Evolutionary conservation across 805 yeast species (phyloP), one percentile per base, ranked within the genome.

Genomic region (Phaffomyces thermotolerans): DNA sequence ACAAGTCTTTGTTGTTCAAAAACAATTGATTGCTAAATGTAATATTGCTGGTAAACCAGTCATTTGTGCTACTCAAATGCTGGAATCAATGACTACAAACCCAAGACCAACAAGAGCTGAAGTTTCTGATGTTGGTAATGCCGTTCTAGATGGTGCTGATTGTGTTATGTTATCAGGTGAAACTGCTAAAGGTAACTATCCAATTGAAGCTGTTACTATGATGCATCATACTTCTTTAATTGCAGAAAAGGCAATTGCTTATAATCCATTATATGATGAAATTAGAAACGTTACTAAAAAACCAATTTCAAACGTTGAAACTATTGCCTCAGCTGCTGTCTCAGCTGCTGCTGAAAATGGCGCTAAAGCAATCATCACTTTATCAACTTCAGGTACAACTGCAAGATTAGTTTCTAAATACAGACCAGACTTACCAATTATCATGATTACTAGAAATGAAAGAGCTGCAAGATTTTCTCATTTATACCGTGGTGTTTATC

Each of bases 101-200:
- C 99, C 99, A 69, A 85, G 99, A 73, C 99, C 99, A 72, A 93
- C 99, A 67, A 86, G 99, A 76, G 99, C 99, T 58, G 99, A 93
- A 76, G 99, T 93, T 50, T 84, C 95, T 45, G 99, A 93, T 70
- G 99, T 93, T 53, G 99, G 99, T 74, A 93, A 93, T 72, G 99
- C 99, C 59, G 86, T 93, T 56, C 79, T 93, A 66, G 99, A 93
- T 65, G 99, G 99, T 73, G 97, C 98, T 63, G 99, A 93, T 76
- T 93, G 99, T 85, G 98, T 93, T 67, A 93, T 93, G 99, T 80
- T 93, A 68, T 85, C 95, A 46, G 99, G 99, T 69, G 99, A 93
- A 77, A 93, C 99, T 60, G 99, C 99, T 64, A 93, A 93, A 82
- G 99, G 99, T 77, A 81, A 81, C 78, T 93, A 93, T 78, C 99